Base-by-base conservation (phyloP, 1,284 basidiomycete species). In the Malassezia furfur region DNA sequence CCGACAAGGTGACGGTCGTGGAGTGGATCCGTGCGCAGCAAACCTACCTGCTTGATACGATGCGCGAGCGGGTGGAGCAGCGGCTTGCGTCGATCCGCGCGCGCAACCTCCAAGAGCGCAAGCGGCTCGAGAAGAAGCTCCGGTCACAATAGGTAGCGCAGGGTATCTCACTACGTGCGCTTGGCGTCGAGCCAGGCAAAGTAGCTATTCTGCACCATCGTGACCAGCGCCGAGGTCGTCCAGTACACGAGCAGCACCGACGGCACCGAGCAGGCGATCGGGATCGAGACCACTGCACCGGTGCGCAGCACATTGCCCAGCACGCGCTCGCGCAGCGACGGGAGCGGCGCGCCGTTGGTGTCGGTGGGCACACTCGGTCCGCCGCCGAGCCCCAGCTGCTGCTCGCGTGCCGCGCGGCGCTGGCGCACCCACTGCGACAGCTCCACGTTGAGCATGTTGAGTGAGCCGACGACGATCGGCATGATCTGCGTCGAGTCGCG, bases 231-330 rank as follows among this genome's bases (percentile, higher is more conserved):
- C 7, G 87, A 90, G 5, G 86, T 83, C 3, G 86, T 78, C 88
- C 88, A 91, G 70, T 88, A 91, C 17, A 90, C 66, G 43, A 84
- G 79, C 17, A 91, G 79, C 46, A 85, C 82, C 86, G 90, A 52
- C 9, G 50, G 48, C n/a, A 56, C 82, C 70, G 87, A 76, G 15
- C 83, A 80, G n/a, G 85, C 85, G 32, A 89, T 75, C 21, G 86
- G 77, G 49, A 91, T 88, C 56, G 88, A 82, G 14, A 78, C 78
- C 28, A 91, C 78, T 0, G 86, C 83, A 32, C 84, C 70, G 1
- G 80, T 72, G 39, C 87, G 78, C 59, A 90, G 74, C 1, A 76
- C 76, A 7, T 80, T 80, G 64, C 84, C 85, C 48, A 87, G 77
- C 34, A 85, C 75, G 59, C 80, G 81, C 2, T 52, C 50, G n/a